phyloP scores from a whole-genome alignment of 345 rosid genomes.

The Fremontodendron californicum region DNA sequence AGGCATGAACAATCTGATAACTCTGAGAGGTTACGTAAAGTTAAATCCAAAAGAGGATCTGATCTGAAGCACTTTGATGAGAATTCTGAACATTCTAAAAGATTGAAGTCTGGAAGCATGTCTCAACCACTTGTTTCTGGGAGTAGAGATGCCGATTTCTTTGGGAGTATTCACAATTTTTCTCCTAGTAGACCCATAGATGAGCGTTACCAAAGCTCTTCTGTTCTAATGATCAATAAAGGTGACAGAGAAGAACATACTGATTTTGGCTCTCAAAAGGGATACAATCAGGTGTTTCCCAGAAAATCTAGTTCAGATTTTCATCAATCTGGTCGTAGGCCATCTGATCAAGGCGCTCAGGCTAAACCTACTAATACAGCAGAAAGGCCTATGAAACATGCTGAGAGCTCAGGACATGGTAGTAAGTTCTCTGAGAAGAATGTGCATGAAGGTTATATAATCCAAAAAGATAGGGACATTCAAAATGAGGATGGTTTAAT shows the following conservation, averaged over 20 bases:
- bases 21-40: slow-evolving; percentile 38
- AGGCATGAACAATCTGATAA: slow-evolving; percentile 50
- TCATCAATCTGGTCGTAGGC: slow-evolving; percentile 36
- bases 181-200: slow-evolving; percentile 28
- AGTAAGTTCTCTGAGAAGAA: slow-evolving; percentile 37
- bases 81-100: slow-evolving; percentile 47
- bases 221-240: slow-evolving; percentile 31
- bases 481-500: slow-evolving; percentile 44
- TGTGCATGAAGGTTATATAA: slow-evolving; percentile 26
- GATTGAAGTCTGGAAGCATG: slow-evolving; percentile 48
- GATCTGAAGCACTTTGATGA: slow-evolving; percentile 39
- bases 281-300: slow-evolving; percentile 32
- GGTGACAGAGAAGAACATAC: slow-evolving; percentile 37
- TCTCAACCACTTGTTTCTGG: slow-evolving; percentile 37
- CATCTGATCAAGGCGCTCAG: slow-evolving; percentile 36
- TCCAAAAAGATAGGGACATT: slow-evolving; percentile 46
- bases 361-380: slow-evolving; percentile 39
- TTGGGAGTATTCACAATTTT: too few relatives aligned
- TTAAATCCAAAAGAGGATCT: slow-evolving; percentile 46
- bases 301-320: slow-evolving; percentile 48
- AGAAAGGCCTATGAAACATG: slow-evolving; percentile 18
- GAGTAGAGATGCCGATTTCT: slow-evolving; percentile 36
- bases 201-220: slow-evolving; percentile 36
- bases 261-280: slow-evolving; percentile 39
- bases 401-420: background rate